Conservation (phyloP, 805 yeast genomes). For the Hanseniaspora hatyaiensis region DNA sequence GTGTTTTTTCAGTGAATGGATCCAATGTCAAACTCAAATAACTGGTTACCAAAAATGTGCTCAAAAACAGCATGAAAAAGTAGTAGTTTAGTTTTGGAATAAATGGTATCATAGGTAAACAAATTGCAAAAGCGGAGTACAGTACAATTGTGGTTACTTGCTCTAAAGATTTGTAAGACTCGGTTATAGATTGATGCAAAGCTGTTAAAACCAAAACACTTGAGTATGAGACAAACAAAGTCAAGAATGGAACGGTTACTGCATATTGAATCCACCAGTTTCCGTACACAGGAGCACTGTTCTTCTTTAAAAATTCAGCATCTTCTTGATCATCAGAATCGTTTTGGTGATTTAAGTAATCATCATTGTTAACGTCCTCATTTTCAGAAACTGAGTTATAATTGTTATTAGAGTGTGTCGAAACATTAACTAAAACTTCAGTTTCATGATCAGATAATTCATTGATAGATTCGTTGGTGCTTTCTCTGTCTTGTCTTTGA, state of each 20-base stretch:
- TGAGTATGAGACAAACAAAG: slow-evolving; percentile 42
- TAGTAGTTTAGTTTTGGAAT: slow-evolving; percentile 52
- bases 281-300: slow-evolving; percentile 32
- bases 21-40: slow-evolving; percentile 31
- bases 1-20: slow-evolving; percentile 54
- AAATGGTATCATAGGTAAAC: slow-evolving; percentile 53
- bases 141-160: slow-evolving; percentile 31
- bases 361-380: slow-evolving; percentile 17
- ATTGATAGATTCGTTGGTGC: too few species aligned
- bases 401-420: neutral
- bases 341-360: neutral
- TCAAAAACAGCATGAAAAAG: slow-evolving; percentile 33
- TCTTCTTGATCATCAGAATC: neutral
- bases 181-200: slow-evolving; percentile 59
- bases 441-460: slow-evolving; percentile 7
- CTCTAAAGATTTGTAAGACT: slow-evolving; percentile 38
- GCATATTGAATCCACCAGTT: slow-evolving; percentile 76
- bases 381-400: slow-evolving; percentile 9
- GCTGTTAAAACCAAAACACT: slow-evolving; percentile 51
- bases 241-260: slow-evolving; percentile 52
- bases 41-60: slow-evolving; percentile 33
- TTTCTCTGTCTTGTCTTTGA: slow-evolving; percentile 13
- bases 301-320: neutral
- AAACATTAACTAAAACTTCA: slow-evolving; percentile 14
- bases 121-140: slow-evolving; percentile 31